Percentiles rank a stretch among this genome's conserved stretches.
These are phyloP conservation scores for Boletus rufocinnamomeus DNA, from an alignment of 768 basidiomycete genomes.

Conservation along the genomic window DNA sequence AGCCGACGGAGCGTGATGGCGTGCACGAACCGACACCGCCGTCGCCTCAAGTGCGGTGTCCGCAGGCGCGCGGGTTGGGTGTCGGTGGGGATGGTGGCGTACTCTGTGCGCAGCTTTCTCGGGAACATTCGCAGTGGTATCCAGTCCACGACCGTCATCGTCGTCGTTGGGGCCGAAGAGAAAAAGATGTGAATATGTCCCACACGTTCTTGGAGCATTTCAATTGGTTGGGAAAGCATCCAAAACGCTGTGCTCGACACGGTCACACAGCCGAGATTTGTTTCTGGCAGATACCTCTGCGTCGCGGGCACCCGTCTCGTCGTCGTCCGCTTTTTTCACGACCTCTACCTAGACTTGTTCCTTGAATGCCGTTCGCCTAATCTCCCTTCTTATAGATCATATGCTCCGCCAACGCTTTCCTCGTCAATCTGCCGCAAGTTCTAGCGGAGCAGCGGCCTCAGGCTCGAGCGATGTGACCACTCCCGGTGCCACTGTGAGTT, in stretches of 20 bases:
- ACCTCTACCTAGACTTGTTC: neutral
- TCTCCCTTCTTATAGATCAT: neutral
- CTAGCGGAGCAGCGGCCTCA: neutral
- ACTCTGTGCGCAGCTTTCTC: slow-evolving; percentile 3
- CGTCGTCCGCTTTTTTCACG: neutral
- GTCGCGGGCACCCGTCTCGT: too few relatives aligned
- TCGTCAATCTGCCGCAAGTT: neutral
- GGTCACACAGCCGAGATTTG: too few relatives aligned
- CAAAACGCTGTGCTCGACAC: too few relatives aligned
- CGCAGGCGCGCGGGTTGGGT: neutral
- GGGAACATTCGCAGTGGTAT: neutral
- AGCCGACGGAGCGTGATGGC: slow-evolving; percentile 32
- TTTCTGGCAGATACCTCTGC: too few relatives aligned
- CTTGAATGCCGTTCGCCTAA: neutral
- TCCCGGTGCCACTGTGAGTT: neutral
- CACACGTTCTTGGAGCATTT: too few relatives aligned
- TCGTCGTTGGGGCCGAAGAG: neutral
- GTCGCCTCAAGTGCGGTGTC: slow-evolving; percentile 9
- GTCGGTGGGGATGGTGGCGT: slow-evolving; percentile 16
- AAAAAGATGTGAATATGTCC: too few relatives aligned
- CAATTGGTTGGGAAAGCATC: too few relatives aligned
- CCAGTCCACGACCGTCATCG: neutral
- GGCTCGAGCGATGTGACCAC: neutral
- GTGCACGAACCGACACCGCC: slow-evolving; percentile 13
- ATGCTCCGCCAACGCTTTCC: neutral